These are phyloP conservation scores for Canna indica DNA, from an alignment of 176 grass and related monocot species.

Conservation along the genomic window DNA sequence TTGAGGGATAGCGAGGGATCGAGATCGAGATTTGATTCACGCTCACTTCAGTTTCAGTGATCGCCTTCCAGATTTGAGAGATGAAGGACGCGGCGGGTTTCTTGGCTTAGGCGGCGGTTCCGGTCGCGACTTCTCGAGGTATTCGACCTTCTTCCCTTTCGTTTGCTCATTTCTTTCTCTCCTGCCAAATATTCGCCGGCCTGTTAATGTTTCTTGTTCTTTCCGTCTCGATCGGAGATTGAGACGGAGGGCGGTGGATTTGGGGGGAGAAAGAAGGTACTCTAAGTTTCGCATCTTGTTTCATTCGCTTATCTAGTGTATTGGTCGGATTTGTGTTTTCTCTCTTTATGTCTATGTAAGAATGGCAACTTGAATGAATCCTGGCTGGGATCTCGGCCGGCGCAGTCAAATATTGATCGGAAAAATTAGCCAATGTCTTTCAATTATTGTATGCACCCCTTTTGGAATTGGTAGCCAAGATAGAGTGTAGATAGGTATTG, in stretches of 20 bases:
- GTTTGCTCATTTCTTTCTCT: background rate
- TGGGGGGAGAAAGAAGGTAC: background rate
- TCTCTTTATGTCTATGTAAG: background rate
- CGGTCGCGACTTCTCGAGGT: background rate
- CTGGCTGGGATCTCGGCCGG: too few relatives aligned
- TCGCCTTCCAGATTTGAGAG: background rate
- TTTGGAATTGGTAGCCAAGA: too few relatives aligned
- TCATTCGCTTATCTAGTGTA: background rate
- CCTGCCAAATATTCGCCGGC: background rate
- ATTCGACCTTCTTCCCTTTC: background rate
- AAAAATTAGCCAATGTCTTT: too few relatives aligned
- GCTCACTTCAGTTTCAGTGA: background rate
- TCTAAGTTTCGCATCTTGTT: background rate
- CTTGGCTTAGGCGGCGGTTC: background rate
- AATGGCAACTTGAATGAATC: background rate
- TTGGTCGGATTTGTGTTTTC: background rate
- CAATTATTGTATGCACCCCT: too few relatives aligned
- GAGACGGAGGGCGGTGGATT: background rate
- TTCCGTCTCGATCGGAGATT: background rate
- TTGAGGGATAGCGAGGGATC: too few relatives aligned
- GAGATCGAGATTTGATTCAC: too few relatives aligned
- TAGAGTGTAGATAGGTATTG: too few relatives aligned
- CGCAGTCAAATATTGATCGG: background rate
- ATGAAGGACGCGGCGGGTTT: background rate
- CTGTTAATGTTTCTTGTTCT: background rate